Conservation (phyloP, 2,329 filamentous ascomycete genomes). For the Penicillium sp. region DNA sequence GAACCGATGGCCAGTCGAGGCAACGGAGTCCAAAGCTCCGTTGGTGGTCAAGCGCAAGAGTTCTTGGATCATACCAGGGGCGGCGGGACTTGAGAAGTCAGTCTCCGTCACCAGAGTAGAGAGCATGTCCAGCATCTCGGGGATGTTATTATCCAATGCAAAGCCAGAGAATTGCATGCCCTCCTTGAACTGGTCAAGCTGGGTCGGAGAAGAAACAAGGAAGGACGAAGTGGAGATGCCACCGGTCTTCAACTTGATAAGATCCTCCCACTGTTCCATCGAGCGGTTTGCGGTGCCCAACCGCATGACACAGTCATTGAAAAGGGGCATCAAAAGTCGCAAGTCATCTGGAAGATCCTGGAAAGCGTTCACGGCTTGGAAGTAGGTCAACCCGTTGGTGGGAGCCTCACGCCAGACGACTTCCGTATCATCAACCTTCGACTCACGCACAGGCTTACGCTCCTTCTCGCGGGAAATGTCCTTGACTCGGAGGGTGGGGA, state of each 20-base stretch:
- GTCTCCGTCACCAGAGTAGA: slow-evolving; percentile 82
- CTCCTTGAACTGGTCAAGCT: slow-evolving; percentile 74
- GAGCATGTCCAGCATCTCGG: slow-evolving; percentile 87
- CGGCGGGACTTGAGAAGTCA: slow-evolving; percentile 83
- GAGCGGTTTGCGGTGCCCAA: slow-evolving; percentile 85
- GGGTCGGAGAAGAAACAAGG: slow-evolving; percentile 75
- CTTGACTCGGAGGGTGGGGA: slow-evolving; percentile 85
- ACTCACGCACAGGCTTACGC: slow-evolving; percentile 68
- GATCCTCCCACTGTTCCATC: slow-evolving; percentile 93
- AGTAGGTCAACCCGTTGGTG: slow-evolving; percentile 95
- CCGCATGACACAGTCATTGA: slow-evolving; percentile 90
- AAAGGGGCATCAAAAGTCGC: slow-evolving; percentile 82
- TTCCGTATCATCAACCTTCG: slow-evolving; percentile 65
- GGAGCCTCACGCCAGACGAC: slow-evolving; percentile 91
- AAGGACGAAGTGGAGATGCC: slow-evolving; percentile 86
- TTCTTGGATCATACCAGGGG: slow-evolving; percentile 81
- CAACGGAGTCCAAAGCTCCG: slow-evolving; percentile 89
- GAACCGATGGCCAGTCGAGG: slow-evolving; percentile 85
- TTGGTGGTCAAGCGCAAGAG: slow-evolving; percentile 85
- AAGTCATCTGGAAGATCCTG: slow-evolving; percentile 83
- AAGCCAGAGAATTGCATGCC: slow-evolving; percentile 85
- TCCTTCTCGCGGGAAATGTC: slow-evolving; percentile 86
- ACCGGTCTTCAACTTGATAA: slow-evolving; percentile 95
- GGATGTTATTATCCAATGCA: slow-evolving; percentile 86
- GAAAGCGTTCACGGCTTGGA: slow-evolving; percentile 83